phyloP scores from a whole-genome alignment of 2,329 filamentous ascomycete species.

The Ophiostoma himal-ulmi region DNA sequence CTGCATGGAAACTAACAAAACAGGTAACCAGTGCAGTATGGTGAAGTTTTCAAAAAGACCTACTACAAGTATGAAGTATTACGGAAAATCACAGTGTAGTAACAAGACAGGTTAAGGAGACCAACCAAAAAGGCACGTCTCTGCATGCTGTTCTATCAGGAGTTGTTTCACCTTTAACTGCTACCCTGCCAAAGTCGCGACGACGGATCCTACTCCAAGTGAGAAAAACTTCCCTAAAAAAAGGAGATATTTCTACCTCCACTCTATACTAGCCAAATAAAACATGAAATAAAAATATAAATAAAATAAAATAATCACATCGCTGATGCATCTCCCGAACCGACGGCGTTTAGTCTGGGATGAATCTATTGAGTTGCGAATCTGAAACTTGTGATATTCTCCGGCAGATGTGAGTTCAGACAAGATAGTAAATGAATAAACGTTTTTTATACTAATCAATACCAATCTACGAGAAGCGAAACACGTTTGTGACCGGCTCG shows the following conservation, averaged over 20 bases:
- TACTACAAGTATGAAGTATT: no score
- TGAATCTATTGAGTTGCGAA: not conserved
- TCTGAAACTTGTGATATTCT: not conserved
- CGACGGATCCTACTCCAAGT: not conserved
- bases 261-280: no score
- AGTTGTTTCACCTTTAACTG: conserved; percentile 8
- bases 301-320: not conserved
- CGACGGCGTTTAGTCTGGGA: not conserved
- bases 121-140: not conserved
- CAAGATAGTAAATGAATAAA: not conserved
- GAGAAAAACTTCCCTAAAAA: not conserved
- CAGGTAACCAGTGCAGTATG: not conserved
- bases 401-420: not conserved
- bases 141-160: not conserved
- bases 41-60: not conserved
- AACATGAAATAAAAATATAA: no score
- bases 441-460: not conserved
- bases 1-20: not conserved
- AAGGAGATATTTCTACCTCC: not conserved
- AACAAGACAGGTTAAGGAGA: not conserved
- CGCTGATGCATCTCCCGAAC: no score
- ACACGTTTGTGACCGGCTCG: not conserved
- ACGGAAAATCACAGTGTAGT: not conserved
- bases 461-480: not conserved
- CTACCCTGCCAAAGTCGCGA: conserved; percentile 6